Evolutionary conservation across 208 protist genomes (phyloP).

Genomic region (Crithidia acanthocephali): DNA sequence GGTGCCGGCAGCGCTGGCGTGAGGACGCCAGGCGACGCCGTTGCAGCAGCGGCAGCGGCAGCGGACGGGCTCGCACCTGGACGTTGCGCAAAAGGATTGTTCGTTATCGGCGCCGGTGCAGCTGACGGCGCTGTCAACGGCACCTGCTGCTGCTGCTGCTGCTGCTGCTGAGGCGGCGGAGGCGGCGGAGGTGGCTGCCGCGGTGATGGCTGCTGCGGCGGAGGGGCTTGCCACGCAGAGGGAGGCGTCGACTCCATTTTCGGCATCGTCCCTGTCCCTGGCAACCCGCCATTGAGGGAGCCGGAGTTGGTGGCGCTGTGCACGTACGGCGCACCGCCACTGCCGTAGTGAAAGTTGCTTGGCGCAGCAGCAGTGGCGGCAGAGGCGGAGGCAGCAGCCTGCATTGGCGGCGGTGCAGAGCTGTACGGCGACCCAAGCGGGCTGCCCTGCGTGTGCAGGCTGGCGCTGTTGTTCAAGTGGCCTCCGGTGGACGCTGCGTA

Average conservation of each 20-base stretch:
- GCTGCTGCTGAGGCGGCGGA: not conserved
- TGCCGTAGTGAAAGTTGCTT: not conserved
- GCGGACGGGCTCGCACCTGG: not conserved
- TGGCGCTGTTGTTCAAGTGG: not conserved
- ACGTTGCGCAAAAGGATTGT: conserved; percentile 9
- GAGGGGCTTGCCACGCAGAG: not conserved
- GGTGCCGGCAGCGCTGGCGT: not conserved
- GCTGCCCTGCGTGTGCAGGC: not conserved
- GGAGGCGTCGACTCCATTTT: not conserved
- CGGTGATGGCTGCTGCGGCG: not conserved
- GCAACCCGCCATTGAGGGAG: not conserved
- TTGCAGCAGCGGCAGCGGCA: not conserved
- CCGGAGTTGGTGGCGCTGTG: not conserved
- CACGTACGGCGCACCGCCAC: not conserved
- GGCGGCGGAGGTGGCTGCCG: not conserved
- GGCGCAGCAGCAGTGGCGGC: not conserved
- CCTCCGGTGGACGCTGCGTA: not conserved
- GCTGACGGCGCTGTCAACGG: not conserved
- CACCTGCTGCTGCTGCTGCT: not conserved
- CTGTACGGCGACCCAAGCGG: not conserved
- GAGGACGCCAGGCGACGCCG: not conserved
- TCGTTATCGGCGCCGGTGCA: not conserved
- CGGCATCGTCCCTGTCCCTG: not conserved
- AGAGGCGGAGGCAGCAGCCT: not conserved
- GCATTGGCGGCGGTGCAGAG: not conserved